phyloP scores from a whole-genome alignment of 805 yeast genomes.

The Metschnikowia arizonensis region DNA sequence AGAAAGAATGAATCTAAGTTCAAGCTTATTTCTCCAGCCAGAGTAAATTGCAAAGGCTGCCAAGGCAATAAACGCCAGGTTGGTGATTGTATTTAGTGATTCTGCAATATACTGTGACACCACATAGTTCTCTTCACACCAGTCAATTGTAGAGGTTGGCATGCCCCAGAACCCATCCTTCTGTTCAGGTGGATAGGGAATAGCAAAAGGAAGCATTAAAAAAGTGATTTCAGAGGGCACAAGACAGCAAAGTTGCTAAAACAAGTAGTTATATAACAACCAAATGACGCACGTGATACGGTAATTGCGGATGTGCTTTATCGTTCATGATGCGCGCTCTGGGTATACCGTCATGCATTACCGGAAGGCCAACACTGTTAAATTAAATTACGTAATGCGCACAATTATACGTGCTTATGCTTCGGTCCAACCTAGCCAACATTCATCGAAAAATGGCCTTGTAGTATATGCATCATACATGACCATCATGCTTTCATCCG shows the following conservation, averaged over 20 bases:
- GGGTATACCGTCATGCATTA: neutral
- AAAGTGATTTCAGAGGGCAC: too few species aligned
- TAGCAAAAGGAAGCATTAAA: slow-evolving; percentile 46
- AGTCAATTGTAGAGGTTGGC: slow-evolving; percentile 92
- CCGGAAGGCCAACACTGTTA: neutral
- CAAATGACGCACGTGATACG: slow-evolving; percentile 6
- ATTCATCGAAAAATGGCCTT: slow-evolving; percentile 49
- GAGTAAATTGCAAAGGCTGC: slow-evolving; percentile 65
- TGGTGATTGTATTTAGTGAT: slow-evolving; percentile 81
- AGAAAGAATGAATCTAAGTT: slow-evolving; percentile 63
- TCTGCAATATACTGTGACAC: slow-evolving; percentile 85
- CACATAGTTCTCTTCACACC: slow-evolving; percentile 98
- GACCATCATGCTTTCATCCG: slow-evolving; percentile 48
- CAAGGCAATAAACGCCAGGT: slow-evolving; percentile 47
- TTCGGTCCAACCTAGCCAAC: slow-evolving; percentile 43
- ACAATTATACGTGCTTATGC: neutral
- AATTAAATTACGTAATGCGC: neutral
- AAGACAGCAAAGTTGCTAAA: neutral
- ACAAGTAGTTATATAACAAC: neutral
- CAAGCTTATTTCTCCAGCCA: slow-evolving; percentile 57
- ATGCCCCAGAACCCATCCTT: slow-evolving; percentile 71
- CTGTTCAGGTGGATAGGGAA: slow-evolving; percentile 54
- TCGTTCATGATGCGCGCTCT: slow-evolving; percentile 3
- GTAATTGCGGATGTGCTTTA: slow-evolving; percentile 2
- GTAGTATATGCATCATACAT: slow-evolving; percentile 57